Percentiles rank a stretch among this genome's conserved stretches.
Conservation (phyloP, 164 flowering plant species). For the Buxus sempervirens region DNA sequence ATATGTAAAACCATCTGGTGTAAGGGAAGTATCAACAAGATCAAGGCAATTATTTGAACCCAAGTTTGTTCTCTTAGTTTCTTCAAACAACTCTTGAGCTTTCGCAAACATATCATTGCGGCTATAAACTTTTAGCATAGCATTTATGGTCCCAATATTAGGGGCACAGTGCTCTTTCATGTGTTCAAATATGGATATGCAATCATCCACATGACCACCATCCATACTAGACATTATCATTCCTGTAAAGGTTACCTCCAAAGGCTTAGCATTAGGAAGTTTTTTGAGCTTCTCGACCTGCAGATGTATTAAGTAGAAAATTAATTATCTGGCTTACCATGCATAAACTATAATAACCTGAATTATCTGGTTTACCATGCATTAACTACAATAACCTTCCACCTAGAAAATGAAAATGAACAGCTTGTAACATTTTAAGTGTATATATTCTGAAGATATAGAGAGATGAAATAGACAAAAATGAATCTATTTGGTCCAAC, state of each 20-base stretch:
- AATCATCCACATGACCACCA: conserved; percentile 70
- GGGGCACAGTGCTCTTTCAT: conserved; percentile 58
- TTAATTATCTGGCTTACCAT: neutral
- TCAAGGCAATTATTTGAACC: conserved; percentile 3
- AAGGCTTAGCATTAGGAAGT: conserved; percentile 47
- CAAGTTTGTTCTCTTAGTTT: conserved; percentile 25
- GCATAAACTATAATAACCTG: neutral
- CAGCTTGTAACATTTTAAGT: neutral
- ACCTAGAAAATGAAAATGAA: neutral
- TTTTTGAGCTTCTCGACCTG: conserved; percentile 80
- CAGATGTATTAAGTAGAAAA: conserved; percentile 17
- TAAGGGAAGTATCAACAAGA: conserved; percentile 16
- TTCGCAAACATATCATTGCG: conserved; percentile 71
- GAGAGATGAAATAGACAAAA: neutral
- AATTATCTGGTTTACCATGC: conserved; percentile 1
- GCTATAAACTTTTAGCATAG: conserved; percentile 80
- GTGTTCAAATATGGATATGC: conserved; percentile 60
- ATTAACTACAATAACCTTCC: neutral
- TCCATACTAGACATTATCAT: conserved; percentile 78
- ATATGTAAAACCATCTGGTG: conserved; percentile 65
- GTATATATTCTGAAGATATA: neutral
- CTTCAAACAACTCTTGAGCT: conserved; percentile 82
- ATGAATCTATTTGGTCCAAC: neutral
- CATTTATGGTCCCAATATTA: conserved; percentile 78
- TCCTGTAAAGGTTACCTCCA: conserved; percentile 88